These are phyloP conservation scores for Phytophthora chlamydospora DNA, from an alignment of 352 stramenopile genomes.

Conservation along the genomic window DNA sequence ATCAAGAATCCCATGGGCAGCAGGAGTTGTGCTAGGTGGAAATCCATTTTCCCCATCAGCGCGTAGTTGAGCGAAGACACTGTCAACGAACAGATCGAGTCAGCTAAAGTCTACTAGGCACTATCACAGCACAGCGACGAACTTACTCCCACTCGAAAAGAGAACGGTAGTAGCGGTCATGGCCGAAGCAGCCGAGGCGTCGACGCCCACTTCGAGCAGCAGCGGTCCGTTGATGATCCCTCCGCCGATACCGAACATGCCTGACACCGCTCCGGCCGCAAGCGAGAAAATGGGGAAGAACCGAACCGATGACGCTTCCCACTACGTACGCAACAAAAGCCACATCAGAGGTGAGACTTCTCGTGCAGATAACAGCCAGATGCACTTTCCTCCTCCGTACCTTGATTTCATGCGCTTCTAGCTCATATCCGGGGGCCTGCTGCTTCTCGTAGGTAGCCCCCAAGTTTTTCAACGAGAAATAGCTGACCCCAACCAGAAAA, in stretches of 20 bases:
- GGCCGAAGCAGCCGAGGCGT: slow-evolving; percentile 81
- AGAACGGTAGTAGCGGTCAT: slow-evolving; percentile 87
- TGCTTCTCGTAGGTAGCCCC: slow-evolving; percentile 51
- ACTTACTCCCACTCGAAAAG: slow-evolving; percentile 74
- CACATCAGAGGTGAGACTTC: slow-evolving; percentile 3
- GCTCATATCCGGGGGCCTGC: slow-evolving; percentile 53
- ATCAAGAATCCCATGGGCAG: slow-evolving; percentile 65
- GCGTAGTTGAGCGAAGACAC: slow-evolving; percentile 74
- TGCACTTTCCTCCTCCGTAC: slow-evolving; percentile 28
- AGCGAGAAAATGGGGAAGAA: slow-evolving; percentile 92
- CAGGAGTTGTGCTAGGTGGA: slow-evolving; percentile 49
- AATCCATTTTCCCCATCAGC: slow-evolving; percentile 55
- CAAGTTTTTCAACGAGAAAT: slow-evolving; percentile 70
- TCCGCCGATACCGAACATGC: slow-evolving; percentile 96
- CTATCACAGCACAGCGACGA: neutral
- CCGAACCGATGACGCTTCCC: slow-evolving; percentile 62
- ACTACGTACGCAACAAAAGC: slow-evolving; percentile 40
- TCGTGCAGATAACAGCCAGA: slow-evolving; percentile 12
- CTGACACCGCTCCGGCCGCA: slow-evolving; percentile 90
- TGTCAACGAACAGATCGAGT: slow-evolving; percentile 32
- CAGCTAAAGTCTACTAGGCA: too few relatives aligned
- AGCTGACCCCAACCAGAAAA: slow-evolving; percentile 70
- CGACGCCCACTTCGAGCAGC: slow-evolving; percentile 94
- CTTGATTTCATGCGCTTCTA: slow-evolving; percentile 52
- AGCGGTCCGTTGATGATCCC: slow-evolving; percentile 96